These are phyloP conservation scores for Neckera pumila DNA, from an alignment of 225 moss, liverwort and hornwort species.

Conservation along the genomic window DNA sequence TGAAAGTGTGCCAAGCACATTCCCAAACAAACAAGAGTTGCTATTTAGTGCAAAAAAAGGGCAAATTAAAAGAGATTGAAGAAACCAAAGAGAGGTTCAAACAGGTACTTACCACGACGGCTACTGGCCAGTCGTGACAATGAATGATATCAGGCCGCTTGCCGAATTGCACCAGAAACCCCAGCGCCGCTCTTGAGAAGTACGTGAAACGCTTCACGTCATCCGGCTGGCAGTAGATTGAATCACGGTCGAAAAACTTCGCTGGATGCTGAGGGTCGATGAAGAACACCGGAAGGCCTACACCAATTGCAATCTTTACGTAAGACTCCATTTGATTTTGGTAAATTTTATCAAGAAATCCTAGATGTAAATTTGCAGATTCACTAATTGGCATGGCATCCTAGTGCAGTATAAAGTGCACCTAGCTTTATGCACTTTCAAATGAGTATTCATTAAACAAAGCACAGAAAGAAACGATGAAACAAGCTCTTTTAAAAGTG, in stretches of 20 bases:
- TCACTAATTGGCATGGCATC: background rate
- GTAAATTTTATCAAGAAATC: background rate
- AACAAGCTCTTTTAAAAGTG: too few relatives aligned
- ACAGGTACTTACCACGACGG: constrained; percentile 40
- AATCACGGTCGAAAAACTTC: constrained; percentile 67
- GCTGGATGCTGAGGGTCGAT: constrained; percentile 84
- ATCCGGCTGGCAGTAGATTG: constrained; percentile 74
- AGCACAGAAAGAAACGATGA: background rate
- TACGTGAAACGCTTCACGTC: constrained; percentile 77
- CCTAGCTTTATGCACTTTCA: background rate
- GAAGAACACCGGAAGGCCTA: constrained; percentile 79
- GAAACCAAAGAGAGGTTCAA: background rate
- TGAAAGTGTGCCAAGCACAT: background rate
- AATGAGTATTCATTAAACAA: background rate
- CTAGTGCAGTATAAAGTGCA: too few relatives aligned
- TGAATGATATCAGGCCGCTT: constrained; percentile 84
- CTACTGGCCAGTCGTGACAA: constrained; percentile 86
- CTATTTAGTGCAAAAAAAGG: background rate
- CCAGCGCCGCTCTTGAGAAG: constrained; percentile 77
- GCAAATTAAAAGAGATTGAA: background rate
- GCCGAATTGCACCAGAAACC: constrained; percentile 65
- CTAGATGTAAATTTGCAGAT: background rate
- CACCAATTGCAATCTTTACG: background rate
- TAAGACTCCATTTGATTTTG: too few relatives aligned
- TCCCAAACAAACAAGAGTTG: background rate